These are phyloP conservation scores for Ceratobasidium sp. DNA, from an alignment of 1,284 basidiomycete species.

Conservation along the genomic window DNA sequence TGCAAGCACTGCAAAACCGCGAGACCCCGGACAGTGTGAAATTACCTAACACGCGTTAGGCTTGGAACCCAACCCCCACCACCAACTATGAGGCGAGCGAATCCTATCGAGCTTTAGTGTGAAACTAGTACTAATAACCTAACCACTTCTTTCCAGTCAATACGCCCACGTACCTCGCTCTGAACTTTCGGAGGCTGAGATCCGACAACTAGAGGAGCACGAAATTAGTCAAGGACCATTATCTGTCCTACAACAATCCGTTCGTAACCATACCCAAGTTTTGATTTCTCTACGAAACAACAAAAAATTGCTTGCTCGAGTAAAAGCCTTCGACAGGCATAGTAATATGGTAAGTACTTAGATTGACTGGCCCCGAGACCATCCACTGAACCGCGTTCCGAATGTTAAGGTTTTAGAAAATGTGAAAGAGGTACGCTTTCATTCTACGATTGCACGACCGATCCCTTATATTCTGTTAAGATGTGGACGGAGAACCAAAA, in stretches of 20 bases:
- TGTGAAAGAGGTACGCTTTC: constrained; percentile 85
- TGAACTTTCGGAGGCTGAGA: constrained; percentile 96
- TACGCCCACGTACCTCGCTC: constrained; percentile 97
- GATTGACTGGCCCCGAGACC: constrained; percentile 7
- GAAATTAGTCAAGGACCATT: constrained; percentile 97
- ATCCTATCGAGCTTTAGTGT: neutral
- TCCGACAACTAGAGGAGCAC: constrained; percentile 95
- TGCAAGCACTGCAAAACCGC: too few relatives aligned
- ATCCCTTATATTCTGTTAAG: constrained; percentile 59
- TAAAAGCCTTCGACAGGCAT: constrained; percentile 99
- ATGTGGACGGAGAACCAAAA: constrained; percentile 99
- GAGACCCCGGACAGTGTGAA: neutral
- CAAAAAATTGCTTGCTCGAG: constrained; percentile 96
- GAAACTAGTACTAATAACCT: neutral
- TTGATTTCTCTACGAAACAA: constrained; percentile 98
- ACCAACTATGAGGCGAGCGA: constrained; percentile 35
- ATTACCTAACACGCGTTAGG: neutral
- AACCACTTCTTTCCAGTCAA: constrained; percentile 71
- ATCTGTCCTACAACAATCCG: constrained; percentile 98
- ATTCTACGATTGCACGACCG: constrained; percentile 24
- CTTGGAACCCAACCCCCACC: constrained; percentile 27
- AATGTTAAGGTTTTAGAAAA: constrained; percentile 85
- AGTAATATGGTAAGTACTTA: constrained; percentile 91
- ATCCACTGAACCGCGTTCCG: neutral
- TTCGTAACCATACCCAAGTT: constrained; percentile 97